Base-by-base conservation (phyloP, 169 alveolate genomes). In the Plasmodium billcollinsi region DNA sequence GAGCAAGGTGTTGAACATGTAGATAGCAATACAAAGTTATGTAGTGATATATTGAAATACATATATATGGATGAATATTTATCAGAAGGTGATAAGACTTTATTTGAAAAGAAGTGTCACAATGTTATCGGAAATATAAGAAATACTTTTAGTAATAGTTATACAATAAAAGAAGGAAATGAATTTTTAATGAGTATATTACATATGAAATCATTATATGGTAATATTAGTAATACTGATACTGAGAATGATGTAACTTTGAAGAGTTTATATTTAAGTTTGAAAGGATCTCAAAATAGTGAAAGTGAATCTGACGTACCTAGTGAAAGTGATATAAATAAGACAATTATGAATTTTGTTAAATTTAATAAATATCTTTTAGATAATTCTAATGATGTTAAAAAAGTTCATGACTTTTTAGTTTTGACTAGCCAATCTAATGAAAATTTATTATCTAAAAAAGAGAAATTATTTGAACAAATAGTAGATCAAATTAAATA, bases 131-230 rank as follows among this genome's bases (percentile, higher is more conserved):
- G 6, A 0, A 50, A n/a, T 0, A 65, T 76, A 47, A 76, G 66
- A 50, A n/a, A 58, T 24, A 58, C 21, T 1, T 12, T 0, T 26
- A 8, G 20, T 49, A 59, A 65, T 47, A 39, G 52, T 1, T 0
- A 26, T 1, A 6, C 39, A 24, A 45, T 7, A 50, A 29, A 52
- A 8, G 70, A 21, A 11, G 5, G n/a, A n/a, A 76, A 50, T 65
- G 89, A 76, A 65, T 76, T 76, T 21, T 8, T 66, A 7, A 21
- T 76, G 21, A 43, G 63, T 50, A 20, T 76, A 63, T 33, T 65
- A 2, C 89, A 76, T 8, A 50, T 54, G 33, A 70, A 69, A 52
- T 76, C 78, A 0, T 21, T 33, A 6, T 49, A 76, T 7, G 39
- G 63, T 50, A 39, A 29, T 43, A 74, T 33, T 18, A 26, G 18